phyloP scores from a whole-genome alignment of 768 basidiomycete species.

The Boletus rex-veris region DNA sequence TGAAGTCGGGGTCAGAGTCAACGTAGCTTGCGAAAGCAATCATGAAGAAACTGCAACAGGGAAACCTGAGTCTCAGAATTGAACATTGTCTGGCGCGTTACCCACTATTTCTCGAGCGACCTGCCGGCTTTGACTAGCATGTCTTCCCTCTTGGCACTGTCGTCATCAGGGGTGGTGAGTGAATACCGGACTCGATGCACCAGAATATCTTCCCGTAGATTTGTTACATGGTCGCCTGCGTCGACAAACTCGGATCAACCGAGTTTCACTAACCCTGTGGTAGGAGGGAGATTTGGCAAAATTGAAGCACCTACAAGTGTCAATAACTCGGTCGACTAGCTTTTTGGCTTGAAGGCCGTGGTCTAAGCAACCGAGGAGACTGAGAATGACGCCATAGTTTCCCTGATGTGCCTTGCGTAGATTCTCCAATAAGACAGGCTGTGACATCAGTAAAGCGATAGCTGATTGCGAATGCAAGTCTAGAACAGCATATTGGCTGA shows the following conservation, averaged over 20 bases:
- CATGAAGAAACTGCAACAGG: conserved; percentile 74
- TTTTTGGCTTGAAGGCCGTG: conserved; percentile 81
- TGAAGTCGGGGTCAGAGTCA: conserved; percentile 58
- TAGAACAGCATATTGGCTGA: conserved; percentile 27
- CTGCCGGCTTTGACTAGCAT: conserved; percentile 65
- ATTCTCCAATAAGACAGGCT: conserved; percentile 78
- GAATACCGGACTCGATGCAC: conserved; percentile 83
- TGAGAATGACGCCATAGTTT: conserved; percentile 87
- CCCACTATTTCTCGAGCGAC: conserved; percentile 88
- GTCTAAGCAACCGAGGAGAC: conserved; percentile 90
- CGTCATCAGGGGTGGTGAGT: conserved; percentile 69
- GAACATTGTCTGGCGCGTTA: conserved; percentile 2
- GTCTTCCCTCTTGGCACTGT: conserved; percentile 46
- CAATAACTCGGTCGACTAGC: conserved; percentile 87
- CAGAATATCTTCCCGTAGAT: conserved; percentile 87
- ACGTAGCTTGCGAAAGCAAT: conserved; percentile 92
- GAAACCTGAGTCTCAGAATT: not conserved
- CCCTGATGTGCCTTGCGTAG: conserved; percentile 89
- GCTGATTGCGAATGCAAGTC: conserved; percentile 77
- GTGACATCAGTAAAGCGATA: conserved; percentile 77
- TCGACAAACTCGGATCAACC: conserved; percentile 8
- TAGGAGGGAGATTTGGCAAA: not conserved
- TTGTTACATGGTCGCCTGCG: conserved; percentile 85
- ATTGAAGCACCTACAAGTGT: conserved; percentile 46
- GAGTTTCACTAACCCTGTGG: not conserved